A percentile compares a stretch with the other conserved stretches of the same genome.
phyloP scores from a whole-genome alignment of 345 rosid genomes.

The Eucalyptus regnans region DNA sequence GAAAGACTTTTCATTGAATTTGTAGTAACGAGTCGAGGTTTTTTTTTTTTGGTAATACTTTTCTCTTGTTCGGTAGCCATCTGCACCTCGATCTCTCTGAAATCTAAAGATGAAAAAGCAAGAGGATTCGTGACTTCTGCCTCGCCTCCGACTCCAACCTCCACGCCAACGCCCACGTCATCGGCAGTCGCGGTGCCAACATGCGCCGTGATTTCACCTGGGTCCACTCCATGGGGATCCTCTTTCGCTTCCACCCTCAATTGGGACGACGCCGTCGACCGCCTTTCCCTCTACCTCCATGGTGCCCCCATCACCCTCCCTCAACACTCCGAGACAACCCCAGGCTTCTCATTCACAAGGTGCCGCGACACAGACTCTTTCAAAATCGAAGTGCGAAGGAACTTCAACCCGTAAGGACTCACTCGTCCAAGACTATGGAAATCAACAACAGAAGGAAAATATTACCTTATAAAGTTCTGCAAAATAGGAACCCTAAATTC shows the following conservation, averaged over 20 bases:
- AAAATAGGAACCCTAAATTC: background rate
- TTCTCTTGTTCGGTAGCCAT: too few species aligned
- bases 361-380: background rate
- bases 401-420: background rate
- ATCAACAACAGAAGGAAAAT: background rate
- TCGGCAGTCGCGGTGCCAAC: background rate
- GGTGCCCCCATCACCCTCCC: constrained; percentile 7
- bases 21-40: too few species aligned
- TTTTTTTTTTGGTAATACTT: too few species aligned
- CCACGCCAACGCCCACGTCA: constrained; percentile 15
- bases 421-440: background rate
- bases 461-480: background rate
- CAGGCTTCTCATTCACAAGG: background rate
- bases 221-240: constrained; percentile 15
- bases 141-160: constrained; percentile 11
- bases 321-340: background rate
- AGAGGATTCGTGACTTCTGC: constrained; percentile 14
- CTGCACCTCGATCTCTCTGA: too few species aligned
- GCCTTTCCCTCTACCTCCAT: constrained; percentile 5
- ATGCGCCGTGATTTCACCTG: constrained; percentile 12
- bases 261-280: constrained; percentile 7
- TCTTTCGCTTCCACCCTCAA: constrained; percentile 6
- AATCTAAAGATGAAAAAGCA: background rate
- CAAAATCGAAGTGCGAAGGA: background rate
- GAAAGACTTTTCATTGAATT: accelerated